A percentile compares a stretch with the other conserved stretches of the same genome.
Conservation (phyloP, 1,284 basidiomycete genomes). For the Meripilus lineatus region DNA sequence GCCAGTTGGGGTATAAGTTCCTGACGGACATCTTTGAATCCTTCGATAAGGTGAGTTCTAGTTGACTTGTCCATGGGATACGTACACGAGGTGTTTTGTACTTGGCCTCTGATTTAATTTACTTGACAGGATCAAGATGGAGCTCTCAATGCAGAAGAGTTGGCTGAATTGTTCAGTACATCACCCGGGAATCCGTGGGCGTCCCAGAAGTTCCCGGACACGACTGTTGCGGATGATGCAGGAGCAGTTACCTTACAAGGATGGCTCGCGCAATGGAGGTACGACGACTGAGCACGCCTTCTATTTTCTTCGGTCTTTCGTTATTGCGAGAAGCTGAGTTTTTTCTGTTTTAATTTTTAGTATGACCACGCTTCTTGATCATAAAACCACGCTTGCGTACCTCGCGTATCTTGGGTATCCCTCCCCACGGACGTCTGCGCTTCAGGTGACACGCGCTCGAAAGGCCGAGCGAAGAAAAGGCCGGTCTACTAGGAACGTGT, state of each 20-base stretch:
- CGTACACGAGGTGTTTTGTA: neutral
- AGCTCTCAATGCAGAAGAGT: constrained; percentile 81
- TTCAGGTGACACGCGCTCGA: constrained; percentile 78
- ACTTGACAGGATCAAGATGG: constrained; percentile 86
- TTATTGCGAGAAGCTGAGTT: neutral
- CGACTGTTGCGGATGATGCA: constrained; percentile 84
- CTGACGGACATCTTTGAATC: constrained; percentile 96
- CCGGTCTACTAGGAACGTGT: constrained; percentile 85
- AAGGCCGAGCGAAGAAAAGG: constrained; percentile 86
- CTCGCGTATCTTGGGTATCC: constrained; percentile 94
- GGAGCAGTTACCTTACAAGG: constrained; percentile 94
- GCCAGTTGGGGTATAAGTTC: constrained; percentile 92
- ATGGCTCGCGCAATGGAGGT: constrained; percentile 99
- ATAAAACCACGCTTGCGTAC: constrained; percentile 89
- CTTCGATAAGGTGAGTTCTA: constrained; percentile 79
- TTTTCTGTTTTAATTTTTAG: too few species aligned
- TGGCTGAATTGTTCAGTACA: constrained; percentile 88
- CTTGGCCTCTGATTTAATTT: constrained; percentile 1
- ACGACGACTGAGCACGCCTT: constrained; percentile 14
- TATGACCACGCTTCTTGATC: constrained; percentile 95
- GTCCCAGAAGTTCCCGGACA: constrained; percentile 83
- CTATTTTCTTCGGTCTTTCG: neutral
- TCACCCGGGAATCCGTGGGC: constrained; percentile 95
- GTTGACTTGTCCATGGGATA: neutral
- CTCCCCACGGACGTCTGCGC: constrained; percentile 71